Base-by-base conservation (phyloP, 129 eudicot genomes). In the Lactuca saligna region DNA sequence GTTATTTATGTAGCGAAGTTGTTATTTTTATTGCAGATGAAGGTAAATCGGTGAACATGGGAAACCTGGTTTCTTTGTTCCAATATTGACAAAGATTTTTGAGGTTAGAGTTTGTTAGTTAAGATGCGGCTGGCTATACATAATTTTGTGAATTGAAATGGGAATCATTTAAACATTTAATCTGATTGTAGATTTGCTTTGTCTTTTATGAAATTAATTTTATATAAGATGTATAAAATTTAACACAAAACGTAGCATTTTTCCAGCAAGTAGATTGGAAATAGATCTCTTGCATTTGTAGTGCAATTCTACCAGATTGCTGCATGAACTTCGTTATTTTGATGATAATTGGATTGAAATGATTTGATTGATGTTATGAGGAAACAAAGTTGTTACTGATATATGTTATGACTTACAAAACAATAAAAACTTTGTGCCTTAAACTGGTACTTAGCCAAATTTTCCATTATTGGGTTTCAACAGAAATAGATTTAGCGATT, bases 31-130 rank as follows among this genome's bases (percentile, higher is more conserved):
- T 7, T 67, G 50, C 75, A 76, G 80, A 17, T 68, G 74, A 76
- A 37, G 69, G 50, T n/a, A 56, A 59, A 51, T 75, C 17, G 44
- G 12, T 4, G 61, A 66, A 51, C 37, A 3, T 56, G 65, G 53
- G 79, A 66, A 60, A 66, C 61, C 6, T 3, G 71, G 62, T 41
- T 63, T 63, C 49, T 8, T 71, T 62, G 31, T 38, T 63, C 70
- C 64, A 63, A 63, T n/a, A 7, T 44, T 33, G 65, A 64, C 66
- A 65, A 66, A 42, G 60, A 34, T 50, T 65, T 61, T 76, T 76
- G 69, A 61, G 70, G 80, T 48, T 60, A 75, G 79, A 66, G 75
- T 68, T 74, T 54, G 61, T 49, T 53, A 76, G 75, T 66, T 61
- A 59, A 59, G 68, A 54, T 41, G 51, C 51, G 15, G 51, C 2